phyloP scores from a whole-genome alignment of 768 basidiomycete genomes.

The Hirschioporus abietinus region DNA sequence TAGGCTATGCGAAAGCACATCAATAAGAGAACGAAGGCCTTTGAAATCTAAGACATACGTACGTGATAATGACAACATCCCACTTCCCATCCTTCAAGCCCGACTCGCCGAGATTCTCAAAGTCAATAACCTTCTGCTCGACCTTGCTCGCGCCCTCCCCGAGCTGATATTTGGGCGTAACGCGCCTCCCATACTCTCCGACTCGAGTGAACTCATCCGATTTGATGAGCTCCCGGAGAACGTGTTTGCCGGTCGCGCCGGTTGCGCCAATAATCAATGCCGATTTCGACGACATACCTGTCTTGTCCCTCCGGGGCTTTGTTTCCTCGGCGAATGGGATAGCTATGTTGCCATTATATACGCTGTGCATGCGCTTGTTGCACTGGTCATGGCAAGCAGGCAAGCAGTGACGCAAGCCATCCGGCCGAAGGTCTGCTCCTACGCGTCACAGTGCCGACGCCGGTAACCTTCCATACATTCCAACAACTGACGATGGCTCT shows the following conservation, averaged over 20 bases:
- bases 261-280: constrained; percentile 77
- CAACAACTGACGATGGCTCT: no score
- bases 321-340: no score
- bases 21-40: not conserved
- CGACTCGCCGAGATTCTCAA: constrained; percentile 54
- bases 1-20: constrained; percentile 32
- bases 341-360: no score
- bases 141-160: constrained; percentile 44
- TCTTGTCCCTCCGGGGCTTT: not conserved
- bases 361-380: no score
- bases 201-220: constrained; percentile 52
- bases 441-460: no score
- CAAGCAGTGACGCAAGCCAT: no score
- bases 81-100: constrained; percentile 52
- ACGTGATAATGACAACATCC: constrained; percentile 75
- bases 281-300: constrained; percentile 18
- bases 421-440: no score
- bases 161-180: constrained; percentile 40
- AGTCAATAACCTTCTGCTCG: constrained; percentile 61
- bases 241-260: constrained; percentile 57
- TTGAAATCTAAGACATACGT: constrained; percentile 30
- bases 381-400: no score
- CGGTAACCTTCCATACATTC: no score
- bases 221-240: constrained; percentile 58
- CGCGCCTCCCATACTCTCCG: constrained; percentile 63